These are phyloP conservation scores for Carex littledalei DNA, from an alignment of 176 grass and related monocot genomes.

Conservation along the genomic window DNA sequence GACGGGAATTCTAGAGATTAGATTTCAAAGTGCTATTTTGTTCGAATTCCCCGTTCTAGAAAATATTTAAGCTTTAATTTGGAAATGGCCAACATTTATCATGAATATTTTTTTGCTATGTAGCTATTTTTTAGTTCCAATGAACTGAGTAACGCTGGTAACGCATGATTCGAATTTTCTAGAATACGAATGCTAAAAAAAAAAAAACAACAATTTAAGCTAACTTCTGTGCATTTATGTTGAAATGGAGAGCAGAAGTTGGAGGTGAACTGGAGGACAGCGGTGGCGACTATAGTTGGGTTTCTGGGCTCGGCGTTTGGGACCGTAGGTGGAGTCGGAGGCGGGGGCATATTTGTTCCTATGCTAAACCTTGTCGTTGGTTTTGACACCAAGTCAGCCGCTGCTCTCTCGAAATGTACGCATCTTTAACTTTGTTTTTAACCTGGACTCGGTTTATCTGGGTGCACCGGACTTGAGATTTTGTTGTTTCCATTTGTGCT, in stretches of 20 bases:
- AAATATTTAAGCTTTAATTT: not conserved
- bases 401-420: constrained; percentile 97
- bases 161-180: not conserved
- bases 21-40: not conserved
- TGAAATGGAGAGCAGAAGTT: constrained; percentile 50
- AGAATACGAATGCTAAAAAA: not conserved
- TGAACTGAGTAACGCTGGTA: not conserved
- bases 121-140: not conserved
- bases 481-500: not conserved
- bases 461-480: not conserved
- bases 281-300: constrained; percentile 60
- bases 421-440: not conserved
- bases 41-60: not conserved
- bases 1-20: not conserved
- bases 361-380: constrained; percentile 91
- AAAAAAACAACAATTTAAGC: not conserved
- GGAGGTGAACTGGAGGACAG: constrained; percentile 62
- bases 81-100: not conserved
- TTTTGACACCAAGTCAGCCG: constrained; percentile 94
- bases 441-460: not conserved
- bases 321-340: constrained; percentile 91
- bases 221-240: not conserved
- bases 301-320: constrained; percentile 94
- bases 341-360: constrained; percentile 94
- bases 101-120: not conserved